Evolutionary conservation across 306 rosid species (phyloP).

Genomic region (Bauhinia variegata): DNA sequence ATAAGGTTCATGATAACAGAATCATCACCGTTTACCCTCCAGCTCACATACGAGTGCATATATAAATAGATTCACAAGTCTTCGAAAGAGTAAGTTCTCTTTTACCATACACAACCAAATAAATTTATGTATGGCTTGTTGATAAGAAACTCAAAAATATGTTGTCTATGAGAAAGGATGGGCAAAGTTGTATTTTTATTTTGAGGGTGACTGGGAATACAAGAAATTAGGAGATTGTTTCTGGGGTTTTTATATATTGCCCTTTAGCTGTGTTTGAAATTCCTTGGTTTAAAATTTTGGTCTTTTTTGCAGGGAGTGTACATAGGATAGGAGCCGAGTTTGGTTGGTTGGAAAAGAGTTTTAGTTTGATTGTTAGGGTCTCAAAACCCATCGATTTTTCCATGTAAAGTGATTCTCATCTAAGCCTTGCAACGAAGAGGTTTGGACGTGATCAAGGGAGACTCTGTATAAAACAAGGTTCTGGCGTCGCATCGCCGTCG

Average conservation of each 20-base stretch:
- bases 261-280: conserved; percentile 19
- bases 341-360: conserved; percentile 45
- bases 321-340: conserved; percentile 48
- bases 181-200: no score
- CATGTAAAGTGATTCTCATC: conserved; percentile 42
- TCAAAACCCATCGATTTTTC: conserved; percentile 49
- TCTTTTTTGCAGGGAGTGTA: conserved; percentile 55
- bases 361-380: conserved; percentile 42
- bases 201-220: no score
- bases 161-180: neutral
- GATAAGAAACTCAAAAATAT: conserved; percentile 23
- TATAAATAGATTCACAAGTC: conserved; percentile 45
- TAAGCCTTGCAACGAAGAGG: neutral
- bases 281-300: conserved; percentile 40
- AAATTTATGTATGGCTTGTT: neutral
- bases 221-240: conserved; percentile 35
- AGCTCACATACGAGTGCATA: conserved; percentile 39
- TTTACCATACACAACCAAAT: conserved; percentile 2
- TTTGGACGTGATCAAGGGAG: conserved; percentile 20
- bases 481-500: conserved; percentile 46
- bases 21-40: conserved; percentile 31
- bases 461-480: conserved; percentile 37
- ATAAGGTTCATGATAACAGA: conserved; percentile 30
- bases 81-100: conserved; percentile 60
- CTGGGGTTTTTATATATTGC: conserved; percentile 25